phyloP scores from a whole-genome alignment of 768 basidiomycete species.

The Boletus pseudopeckii region DNA sequence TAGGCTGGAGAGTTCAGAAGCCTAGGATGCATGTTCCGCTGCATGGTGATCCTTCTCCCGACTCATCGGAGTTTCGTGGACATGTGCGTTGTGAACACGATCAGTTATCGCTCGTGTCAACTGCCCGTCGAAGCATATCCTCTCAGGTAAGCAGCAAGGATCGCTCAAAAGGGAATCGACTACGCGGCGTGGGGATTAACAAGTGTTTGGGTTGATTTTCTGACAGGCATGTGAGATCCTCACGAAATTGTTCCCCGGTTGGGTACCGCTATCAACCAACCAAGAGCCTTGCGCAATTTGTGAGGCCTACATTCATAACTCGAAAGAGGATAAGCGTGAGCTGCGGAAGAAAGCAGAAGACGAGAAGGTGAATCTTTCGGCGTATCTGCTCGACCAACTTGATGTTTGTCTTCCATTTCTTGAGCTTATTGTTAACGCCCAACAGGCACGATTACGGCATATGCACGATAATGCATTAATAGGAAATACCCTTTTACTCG shows the following conservation, averaged over 20 bases:
- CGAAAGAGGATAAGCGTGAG: conserved; percentile 60
- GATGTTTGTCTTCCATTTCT: conserved; percentile 12
- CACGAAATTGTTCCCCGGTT: conserved; percentile 56
- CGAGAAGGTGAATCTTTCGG: conserved; percentile 58
- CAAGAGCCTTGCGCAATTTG: conserved; percentile 63
- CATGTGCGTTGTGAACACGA: conserved; percentile 77
- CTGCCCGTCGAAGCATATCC: conserved; percentile 61
- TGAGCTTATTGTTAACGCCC: conserved; percentile 12
- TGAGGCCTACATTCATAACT: conserved; percentile 49
- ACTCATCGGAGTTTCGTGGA: conserved; percentile 47
- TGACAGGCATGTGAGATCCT: conserved; percentile 57
- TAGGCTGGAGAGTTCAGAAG: conserved; percentile 70
- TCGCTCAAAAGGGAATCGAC: conserved; percentile 4
- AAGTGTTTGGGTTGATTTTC: conserved; percentile 4
- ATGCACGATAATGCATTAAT: conserved; percentile 56
- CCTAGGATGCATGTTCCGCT: conserved; percentile 72
- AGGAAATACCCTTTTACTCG: conserved; percentile 42
- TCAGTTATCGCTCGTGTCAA: conserved; percentile 50
- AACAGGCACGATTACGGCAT: conserved; percentile 59
- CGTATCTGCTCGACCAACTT: not conserved
- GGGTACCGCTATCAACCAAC: conserved; percentile 53
- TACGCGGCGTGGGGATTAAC: conserved; percentile 18
- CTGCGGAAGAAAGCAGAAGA: conserved; percentile 66
- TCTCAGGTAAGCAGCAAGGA: conserved; percentile 40
- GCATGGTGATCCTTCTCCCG: conserved; percentile 65